These are phyloP conservation scores for Cicer cuneatum DNA, from an alignment of 306 rosid species.

Conservation along the genomic window DNA sequence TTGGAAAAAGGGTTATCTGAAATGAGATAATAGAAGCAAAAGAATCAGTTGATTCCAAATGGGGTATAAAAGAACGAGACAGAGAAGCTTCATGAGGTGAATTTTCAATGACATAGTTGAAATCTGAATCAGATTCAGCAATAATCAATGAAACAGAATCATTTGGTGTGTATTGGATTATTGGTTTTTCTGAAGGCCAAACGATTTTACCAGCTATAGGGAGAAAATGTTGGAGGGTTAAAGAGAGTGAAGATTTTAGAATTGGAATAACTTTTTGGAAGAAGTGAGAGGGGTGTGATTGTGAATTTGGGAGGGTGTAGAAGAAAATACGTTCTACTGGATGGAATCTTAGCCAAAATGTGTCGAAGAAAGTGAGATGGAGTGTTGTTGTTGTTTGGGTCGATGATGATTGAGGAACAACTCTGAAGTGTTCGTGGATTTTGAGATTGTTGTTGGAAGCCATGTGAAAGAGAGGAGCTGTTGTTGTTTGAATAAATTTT, in stretches of 20 bases:
- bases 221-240: conserved; percentile 58
- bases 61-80: conserved; percentile 55
- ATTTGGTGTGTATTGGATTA: conserved; percentile 45
- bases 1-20: conserved; percentile 62
- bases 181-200: conserved; percentile 59
- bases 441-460: not conserved
- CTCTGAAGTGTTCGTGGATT: not conserved
- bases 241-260: conserved; percentile 65
- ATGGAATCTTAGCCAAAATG: conserved; percentile 55
- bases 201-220: conserved; percentile 56
- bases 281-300: conserved; percentile 31
- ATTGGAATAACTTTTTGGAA: conserved; percentile 45
- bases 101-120: conserved; percentile 34
- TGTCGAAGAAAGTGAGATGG: conserved; percentile 52
- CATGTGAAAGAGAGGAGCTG: not conserved
- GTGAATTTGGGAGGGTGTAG: conserved; percentile 43
- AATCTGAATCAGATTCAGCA: conserved; percentile 54
- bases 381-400: conserved; percentile 40
- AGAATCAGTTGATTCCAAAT: conserved; percentile 40
- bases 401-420: conserved; percentile 37
- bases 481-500: not conserved
- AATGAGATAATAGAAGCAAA: conserved; percentile 49
- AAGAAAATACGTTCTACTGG: conserved; percentile 58
- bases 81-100: conserved; percentile 35
- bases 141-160: conserved; percentile 54